These are phyloP conservation scores for Pseudoperonospora humuli DNA, from an alignment of 352 stramenopile species.

Conservation along the genomic window DNA sequence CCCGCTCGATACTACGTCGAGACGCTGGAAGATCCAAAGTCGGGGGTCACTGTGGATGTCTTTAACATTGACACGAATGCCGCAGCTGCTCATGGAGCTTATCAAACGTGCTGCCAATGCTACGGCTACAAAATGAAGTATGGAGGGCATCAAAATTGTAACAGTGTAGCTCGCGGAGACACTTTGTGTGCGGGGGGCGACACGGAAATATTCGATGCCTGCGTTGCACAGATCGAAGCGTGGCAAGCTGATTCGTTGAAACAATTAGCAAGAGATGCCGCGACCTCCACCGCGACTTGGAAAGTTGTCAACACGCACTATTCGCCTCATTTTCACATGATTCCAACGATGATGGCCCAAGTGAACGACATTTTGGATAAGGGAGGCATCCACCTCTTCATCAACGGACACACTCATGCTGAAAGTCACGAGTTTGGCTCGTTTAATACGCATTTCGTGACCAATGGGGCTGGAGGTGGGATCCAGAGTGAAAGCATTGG, in stretches of 20 bases:
- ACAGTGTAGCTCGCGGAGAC: constrained; percentile 1
- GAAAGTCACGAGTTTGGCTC: no score
- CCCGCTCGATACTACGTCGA: constrained; percentile 4
- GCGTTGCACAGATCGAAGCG: constrained; percentile 40
- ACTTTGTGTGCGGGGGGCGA: constrained; percentile 41
- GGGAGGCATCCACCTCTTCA: constrained; percentile 44
- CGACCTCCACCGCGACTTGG: constrained; percentile 48
- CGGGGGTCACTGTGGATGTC: constrained; percentile 10
- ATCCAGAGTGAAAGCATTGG: constrained; percentile 72
- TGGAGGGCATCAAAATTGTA: no score
- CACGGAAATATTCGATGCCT: constrained; percentile 51
- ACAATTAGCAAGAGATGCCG: constrained; percentile 44
- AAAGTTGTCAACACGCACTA: constrained; percentile 77
- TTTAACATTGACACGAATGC: constrained; percentile 17
- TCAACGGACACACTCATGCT: constrained; percentile 71
- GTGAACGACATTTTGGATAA: constrained; percentile 48
- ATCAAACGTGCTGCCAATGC: constrained; percentile 11
- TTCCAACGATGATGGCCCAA: constrained; percentile 52
- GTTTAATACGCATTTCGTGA: constrained; percentile 76
- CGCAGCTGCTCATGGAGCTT: constrained; percentile 4
- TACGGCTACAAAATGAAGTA: constrained; percentile 18
- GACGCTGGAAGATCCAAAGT: not conserved
- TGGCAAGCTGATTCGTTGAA: constrained; percentile 57
- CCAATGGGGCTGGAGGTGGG: constrained; percentile 57
- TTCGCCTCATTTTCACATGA: constrained; percentile 68